These are phyloP conservation scores for Tuber calosporum DNA, from an alignment of 495 filamentous ascomycete species.

Conservation along the genomic window DNA sequence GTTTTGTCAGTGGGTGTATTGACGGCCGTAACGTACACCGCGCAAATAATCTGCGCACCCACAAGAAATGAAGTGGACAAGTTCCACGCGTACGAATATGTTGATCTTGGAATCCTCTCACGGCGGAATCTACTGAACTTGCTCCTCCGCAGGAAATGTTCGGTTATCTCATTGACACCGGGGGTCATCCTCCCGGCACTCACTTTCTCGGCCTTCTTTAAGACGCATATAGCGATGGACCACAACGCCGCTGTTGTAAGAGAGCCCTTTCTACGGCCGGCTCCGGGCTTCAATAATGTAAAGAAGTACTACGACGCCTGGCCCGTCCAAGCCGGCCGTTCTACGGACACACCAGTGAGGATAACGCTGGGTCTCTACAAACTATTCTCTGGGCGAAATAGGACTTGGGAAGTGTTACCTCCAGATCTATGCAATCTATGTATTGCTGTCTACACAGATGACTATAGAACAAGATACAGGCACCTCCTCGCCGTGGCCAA, in stretches of 20 bases:
- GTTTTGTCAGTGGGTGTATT: background rate
- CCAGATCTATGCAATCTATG: background rate
- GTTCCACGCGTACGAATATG: background rate
- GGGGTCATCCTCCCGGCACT: background rate
- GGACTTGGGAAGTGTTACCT: background rate
- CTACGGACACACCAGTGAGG: background rate
- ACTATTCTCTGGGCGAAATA: background rate
- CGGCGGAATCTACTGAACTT: background rate
- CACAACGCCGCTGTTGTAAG: slow-evolving; percentile 6
- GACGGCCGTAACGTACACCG: background rate
- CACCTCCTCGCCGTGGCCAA: slow-evolving; percentile 7
- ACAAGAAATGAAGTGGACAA: background rate
- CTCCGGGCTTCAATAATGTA: background rate
- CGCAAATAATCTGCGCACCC: background rate
- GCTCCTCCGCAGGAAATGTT: background rate
- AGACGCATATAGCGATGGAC: background rate
- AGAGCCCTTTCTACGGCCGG: background rate
- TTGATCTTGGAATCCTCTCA: background rate
- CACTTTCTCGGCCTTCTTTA: slow-evolving; percentile 6
- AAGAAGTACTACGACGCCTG: background rate
- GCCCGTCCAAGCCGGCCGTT: background rate
- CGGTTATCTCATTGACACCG: background rate
- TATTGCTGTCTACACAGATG: background rate
- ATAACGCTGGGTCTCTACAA: background rate
- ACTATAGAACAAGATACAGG: background rate